phyloP scores from a whole-genome alignment of 441 rosid genomes.

The Pelargonium fulgidum region DNA sequence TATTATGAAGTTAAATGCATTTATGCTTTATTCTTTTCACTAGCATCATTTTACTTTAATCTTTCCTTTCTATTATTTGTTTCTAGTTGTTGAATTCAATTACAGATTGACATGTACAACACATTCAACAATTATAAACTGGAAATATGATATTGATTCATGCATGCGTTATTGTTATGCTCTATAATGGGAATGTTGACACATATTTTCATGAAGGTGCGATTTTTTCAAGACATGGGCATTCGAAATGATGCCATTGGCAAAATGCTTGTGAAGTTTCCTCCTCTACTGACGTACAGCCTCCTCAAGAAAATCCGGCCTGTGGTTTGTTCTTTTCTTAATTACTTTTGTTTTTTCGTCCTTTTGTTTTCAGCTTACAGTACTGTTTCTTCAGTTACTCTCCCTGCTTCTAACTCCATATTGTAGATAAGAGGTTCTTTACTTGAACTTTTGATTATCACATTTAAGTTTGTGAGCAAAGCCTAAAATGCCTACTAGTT shows the following conservation, averaged over 20 bases:
- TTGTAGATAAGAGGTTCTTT: not conserved
- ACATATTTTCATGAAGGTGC: conserved; percentile 39
- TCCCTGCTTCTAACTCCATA: not conserved
- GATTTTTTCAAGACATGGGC: conserved; percentile 68
- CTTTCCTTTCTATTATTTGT: too few relatives aligned
- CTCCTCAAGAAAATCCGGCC: conserved; percentile 83
- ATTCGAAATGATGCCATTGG: conserved; percentile 69
- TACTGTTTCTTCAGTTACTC: not conserved
- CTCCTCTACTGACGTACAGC: conserved; percentile 71
- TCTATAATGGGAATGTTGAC: conserved; percentile 16
- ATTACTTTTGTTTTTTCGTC: conserved; percentile 8
- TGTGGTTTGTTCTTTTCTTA: conserved; percentile 55
- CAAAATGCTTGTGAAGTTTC: conserved; percentile 78
- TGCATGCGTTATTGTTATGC: not conserved
- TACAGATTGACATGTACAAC: not conserved
- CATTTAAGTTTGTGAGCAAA: not conserved
- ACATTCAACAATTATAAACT: conserved; percentile 3
- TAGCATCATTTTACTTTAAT: too few relatives aligned
- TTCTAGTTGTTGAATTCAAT: not conserved
- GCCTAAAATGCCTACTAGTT: too few relatives aligned
- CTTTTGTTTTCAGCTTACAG: conserved; percentile 8
- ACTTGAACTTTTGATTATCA: too few relatives aligned
- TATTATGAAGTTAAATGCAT: too few relatives aligned
- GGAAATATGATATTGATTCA: conserved; percentile 6
- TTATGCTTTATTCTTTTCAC: too few relatives aligned